phyloP scores from a whole-genome alignment of 192 early-diverging fungal species.

The Podila clonocystis region DNA sequence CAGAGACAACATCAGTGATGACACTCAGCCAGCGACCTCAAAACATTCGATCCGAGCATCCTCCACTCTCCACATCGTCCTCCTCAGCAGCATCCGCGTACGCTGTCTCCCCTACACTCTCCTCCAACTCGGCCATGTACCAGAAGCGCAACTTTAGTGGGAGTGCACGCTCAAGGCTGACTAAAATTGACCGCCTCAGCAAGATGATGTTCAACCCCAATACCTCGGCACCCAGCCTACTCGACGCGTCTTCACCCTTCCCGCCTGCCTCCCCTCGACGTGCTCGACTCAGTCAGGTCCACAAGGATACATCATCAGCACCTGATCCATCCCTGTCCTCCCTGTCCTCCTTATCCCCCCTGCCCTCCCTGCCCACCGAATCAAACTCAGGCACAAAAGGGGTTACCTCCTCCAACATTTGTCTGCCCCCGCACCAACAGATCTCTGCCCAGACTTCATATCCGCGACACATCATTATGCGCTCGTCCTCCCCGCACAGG shows the following conservation, averaged over 20 bases:
- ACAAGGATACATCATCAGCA: background rate
- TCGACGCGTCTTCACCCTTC: constrained; percentile 3
- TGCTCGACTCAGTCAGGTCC: constrained; percentile 11
- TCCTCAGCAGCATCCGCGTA: constrained; percentile 2
- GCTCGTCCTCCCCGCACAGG: constrained; percentile 9
- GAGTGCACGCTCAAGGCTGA: constrained; percentile 33
- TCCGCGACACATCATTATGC: constrained; percentile 35
- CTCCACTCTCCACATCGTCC: background rate
- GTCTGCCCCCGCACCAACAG: background rate
- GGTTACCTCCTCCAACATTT: no score
- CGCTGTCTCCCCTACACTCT: constrained; percentile 8
- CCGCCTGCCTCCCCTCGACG: constrained; percentile 23
- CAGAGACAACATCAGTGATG: constrained; percentile 41
- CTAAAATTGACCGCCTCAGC: constrained; percentile 39
- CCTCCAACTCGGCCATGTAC: constrained; percentile 18
- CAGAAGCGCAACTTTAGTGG: constrained; percentile 35
- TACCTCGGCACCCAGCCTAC: constrained; percentile 7
- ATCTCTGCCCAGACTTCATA: background rate
- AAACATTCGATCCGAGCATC: constrained; percentile 18
- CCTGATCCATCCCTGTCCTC: background rate
- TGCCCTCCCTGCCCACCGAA: background rate
- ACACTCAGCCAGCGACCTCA: constrained; percentile 28
- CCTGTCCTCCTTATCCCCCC: no score
- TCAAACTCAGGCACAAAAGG: no score
- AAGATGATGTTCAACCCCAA: constrained; percentile 36